Conservation (phyloP, 495 filamentous ascomycete genomes). For the Polyplosphaeria fusca region DNA sequence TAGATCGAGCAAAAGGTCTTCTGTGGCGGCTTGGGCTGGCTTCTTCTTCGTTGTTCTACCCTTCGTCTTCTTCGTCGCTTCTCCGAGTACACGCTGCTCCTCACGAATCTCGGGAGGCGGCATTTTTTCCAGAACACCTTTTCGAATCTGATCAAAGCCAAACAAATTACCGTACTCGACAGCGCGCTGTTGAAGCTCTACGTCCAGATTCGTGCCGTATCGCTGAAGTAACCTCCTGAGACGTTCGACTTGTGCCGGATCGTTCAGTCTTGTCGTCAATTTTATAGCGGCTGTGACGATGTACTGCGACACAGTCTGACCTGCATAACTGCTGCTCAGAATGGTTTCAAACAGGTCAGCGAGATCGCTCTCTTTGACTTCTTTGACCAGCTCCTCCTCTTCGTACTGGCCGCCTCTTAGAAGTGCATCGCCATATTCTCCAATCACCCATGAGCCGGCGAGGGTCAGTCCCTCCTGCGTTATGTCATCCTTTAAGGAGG, state of each 20-base stretch:
- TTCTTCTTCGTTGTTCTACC: conserved; percentile 70
- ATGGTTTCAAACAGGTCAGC: conserved; percentile 88
- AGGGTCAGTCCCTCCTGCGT: conserved; percentile 93
- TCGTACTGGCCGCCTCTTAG: conserved; percentile 88
- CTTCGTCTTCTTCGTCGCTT: conserved; percentile 75
- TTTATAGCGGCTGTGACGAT: conserved; percentile 95
- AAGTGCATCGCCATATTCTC: conserved; percentile 89
- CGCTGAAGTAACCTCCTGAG: conserved; percentile 71
- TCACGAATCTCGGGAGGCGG: conserved; percentile 94
- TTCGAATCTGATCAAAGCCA: conserved; percentile 78
- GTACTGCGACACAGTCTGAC: conserved; percentile 87
- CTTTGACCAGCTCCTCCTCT: conserved; percentile 87
- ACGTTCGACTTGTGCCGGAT: conserved; percentile 77
- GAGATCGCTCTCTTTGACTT: conserved; percentile 85
- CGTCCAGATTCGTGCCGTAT: conserved; percentile 77
- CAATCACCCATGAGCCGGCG: conserved; percentile 96
- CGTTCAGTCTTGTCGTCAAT: conserved; percentile 82
- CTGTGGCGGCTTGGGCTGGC: conserved; percentile 71
- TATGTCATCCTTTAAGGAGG: conserved; percentile 87
- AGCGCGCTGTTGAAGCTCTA: conserved; percentile 92
- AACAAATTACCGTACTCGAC: conserved; percentile 96
- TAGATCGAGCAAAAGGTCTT: conserved; percentile 87
- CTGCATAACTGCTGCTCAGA: conserved; percentile 86
- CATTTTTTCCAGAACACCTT: conserved; percentile 94
- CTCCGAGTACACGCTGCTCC: conserved; percentile 83